phyloP scores from a whole-genome alignment of 768 basidiomycete species.

The Leccinum uliginosum region DNA sequence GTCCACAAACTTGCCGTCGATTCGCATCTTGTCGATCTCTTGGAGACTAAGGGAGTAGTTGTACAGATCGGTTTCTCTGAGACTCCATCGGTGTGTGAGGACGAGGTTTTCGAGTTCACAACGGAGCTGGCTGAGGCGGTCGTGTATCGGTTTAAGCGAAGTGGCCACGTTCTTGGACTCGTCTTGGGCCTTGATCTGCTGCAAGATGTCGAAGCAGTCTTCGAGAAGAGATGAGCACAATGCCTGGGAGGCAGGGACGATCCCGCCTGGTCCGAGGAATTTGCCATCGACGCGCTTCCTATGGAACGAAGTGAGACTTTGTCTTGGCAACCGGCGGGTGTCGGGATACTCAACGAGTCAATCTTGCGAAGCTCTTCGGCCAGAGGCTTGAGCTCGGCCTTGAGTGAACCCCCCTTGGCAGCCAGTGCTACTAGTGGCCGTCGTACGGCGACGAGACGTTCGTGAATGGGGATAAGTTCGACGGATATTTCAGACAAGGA shows the following conservation, averaged over 20 bases:
- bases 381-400: slow-evolving; percentile 83
- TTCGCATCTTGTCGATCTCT: slow-evolving; percentile 95
- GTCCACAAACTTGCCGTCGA: slow-evolving; percentile 97
- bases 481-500: slow-evolving; percentile 83
- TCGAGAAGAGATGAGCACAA: slow-evolving; percentile 89
- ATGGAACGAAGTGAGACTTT: slow-evolving; percentile 6
- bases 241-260: slow-evolving; percentile 88
- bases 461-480: slow-evolving; percentile 89
- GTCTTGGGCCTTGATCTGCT: slow-evolving; percentile 93
- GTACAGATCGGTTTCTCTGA: slow-evolving; percentile 90
- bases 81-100: slow-evolving; percentile 94
- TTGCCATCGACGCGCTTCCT: slow-evolving; percentile 95
- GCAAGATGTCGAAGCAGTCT: slow-evolving; percentile 92
- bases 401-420: slow-evolving; percentile 80
- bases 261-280: slow-evolving; percentile 87
- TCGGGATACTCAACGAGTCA: slow-evolving; percentile 79
- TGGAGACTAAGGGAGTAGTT: slow-evolving; percentile 91
- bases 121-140: slow-evolving; percentile 82
- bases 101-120: slow-evolving; percentile 87
- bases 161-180: slow-evolving; percentile 84
- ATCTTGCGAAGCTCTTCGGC: slow-evolving; percentile 93
- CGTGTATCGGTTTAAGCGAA: slow-evolving; percentile 88
- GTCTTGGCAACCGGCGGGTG: slow-evolving; percentile 20
- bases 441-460: slow-evolving; percentile 80
- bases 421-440: slow-evolving; percentile 86